Percentiles rank a stretch among this genome's conserved stretches.
Conservation (phyloP, 352 stramenopile species). For the Globisporangium paroecandrum region DNA sequence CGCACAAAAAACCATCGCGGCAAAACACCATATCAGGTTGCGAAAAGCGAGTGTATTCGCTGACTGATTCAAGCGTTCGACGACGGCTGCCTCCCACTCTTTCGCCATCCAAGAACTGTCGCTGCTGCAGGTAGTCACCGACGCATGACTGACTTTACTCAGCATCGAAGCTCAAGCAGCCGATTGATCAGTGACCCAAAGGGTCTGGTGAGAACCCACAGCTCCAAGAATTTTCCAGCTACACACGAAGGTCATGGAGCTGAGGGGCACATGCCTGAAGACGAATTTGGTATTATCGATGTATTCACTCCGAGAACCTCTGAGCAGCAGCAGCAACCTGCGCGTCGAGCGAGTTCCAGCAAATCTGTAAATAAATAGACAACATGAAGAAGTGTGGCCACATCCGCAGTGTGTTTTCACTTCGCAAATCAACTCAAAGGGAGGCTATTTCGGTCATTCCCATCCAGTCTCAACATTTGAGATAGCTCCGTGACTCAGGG, state of each 20-base stretch:
- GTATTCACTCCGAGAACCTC: conserved; percentile 14
- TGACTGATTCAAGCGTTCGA: conserved; percentile 44
- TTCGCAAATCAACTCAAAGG: background rate
- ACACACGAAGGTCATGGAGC: background rate
- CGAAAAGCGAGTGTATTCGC: conserved; percentile 45
- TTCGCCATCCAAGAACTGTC: conserved; percentile 21
- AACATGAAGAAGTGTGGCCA: background rate
- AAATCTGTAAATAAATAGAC: conserved; percentile 2
- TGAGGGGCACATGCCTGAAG: conserved; percentile 14
- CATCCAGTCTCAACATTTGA: background rate
- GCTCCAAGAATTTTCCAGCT: conserved; percentile 14
- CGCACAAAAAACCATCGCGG: conserved; percentile 44
- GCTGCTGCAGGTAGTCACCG: conserved; percentile 2
- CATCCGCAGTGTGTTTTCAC: background rate
- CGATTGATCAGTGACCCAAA: background rate
- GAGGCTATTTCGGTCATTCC: conserved; percentile 2
- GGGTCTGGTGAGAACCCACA: conserved; percentile 8
- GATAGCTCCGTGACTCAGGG: background rate
- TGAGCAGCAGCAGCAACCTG: background rate
- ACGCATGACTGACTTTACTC: conserved; percentile 29
- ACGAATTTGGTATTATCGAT: conserved; percentile 27
- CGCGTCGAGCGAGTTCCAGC: background rate
- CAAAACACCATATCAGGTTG: conserved; percentile 34
- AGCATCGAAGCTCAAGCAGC: conserved; percentile 5
- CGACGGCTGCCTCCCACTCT: conserved; percentile 33